Conservation (phyloP, 192 early-diverging fungal species). For the Globomyces pollinis-pini region DNA sequence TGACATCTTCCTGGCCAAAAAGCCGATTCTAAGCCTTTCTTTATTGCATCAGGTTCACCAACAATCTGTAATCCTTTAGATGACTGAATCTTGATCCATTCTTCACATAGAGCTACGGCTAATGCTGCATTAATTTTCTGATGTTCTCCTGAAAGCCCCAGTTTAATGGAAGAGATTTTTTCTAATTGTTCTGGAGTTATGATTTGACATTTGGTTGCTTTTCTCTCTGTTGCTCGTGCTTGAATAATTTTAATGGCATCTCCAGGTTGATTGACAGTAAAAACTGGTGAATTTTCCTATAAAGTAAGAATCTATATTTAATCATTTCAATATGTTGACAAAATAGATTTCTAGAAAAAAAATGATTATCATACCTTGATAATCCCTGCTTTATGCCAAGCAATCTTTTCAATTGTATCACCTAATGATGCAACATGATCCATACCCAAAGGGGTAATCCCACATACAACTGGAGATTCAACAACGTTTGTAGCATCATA, state of each 20-base stretch:
- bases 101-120: slow-evolving; percentile 62
- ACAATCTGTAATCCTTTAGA: slow-evolving; percentile 14
- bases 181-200: slow-evolving; percentile 10
- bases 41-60: slow-evolving; percentile 35
- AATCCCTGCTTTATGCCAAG: slow-evolving; percentile 73
- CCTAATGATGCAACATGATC: slow-evolving; percentile 72
- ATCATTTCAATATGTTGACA: too few species aligned
- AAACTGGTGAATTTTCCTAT: slow-evolving; percentile 17
- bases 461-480: slow-evolving; percentile 38
- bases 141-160: slow-evolving; percentile 77
- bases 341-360: neutral
- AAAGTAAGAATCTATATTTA: neutral
- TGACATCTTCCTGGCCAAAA: slow-evolving; percentile 90
- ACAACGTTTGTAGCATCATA: slow-evolving; percentile 84
- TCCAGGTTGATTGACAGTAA: slow-evolving; percentile 63
- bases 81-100: slow-evolving; percentile 46
- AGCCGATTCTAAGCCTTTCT: slow-evolving; percentile 54
- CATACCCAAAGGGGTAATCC: slow-evolving; percentile 67
- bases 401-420: slow-evolving; percentile 63
- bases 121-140: slow-evolving; percentile 79
- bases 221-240: slow-evolving; percentile 58
- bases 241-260: slow-evolving; percentile 61
- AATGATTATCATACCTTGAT: slow-evolving; percentile 62
- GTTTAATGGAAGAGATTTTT: slow-evolving; percentile 10
- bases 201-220: slow-evolving; percentile 25